These are phyloP conservation scores for Lablab purpureus DNA, from an alignment of 306 rosid species.

Conservation along the genomic window DNA sequence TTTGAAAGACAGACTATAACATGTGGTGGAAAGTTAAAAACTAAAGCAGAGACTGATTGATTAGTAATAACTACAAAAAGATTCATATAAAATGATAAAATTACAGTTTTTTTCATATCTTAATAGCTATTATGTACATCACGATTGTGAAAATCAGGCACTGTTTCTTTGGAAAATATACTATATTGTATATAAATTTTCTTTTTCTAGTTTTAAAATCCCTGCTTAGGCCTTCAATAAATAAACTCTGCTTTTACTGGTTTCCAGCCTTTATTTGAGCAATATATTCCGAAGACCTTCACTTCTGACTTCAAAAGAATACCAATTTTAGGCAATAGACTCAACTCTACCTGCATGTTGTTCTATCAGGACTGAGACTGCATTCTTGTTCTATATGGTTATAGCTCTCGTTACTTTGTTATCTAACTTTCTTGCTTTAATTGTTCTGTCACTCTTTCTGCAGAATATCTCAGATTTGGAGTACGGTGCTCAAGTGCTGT, in stretches of 20 bases:
- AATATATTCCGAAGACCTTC: background rate
- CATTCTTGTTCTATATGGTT: slow-evolving; percentile 2
- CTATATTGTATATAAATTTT: background rate
- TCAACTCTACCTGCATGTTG: slow-evolving; percentile 12
- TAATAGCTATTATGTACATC: slow-evolving; percentile 8
- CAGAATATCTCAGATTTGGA: slow-evolving; percentile 48
- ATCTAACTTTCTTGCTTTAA: slow-evolving; percentile 24
- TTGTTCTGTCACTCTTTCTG: slow-evolving; percentile 43
- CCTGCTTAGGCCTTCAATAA: background rate
- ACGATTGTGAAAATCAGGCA: slow-evolving; percentile 29
- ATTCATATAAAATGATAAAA: slow-evolving; percentile 8
- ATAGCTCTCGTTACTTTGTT: slow-evolving; percentile 32
- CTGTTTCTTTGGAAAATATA: background rate
- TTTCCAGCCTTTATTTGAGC: slow-evolving; percentile 7
- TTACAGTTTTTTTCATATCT: background rate
- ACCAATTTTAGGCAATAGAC: background rate
- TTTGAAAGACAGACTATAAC: slow-evolving; percentile 21
- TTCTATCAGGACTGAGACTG: slow-evolving; percentile 18
- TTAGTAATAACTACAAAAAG: background rate
- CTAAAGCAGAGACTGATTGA: slow-evolving; percentile 6
- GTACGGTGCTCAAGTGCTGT: background rate
- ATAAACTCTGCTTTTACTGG: background rate
- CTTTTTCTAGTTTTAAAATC: slow-evolving; percentile 5
- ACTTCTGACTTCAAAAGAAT: slow-evolving; percentile 1
- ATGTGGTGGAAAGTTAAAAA: slow-evolving; percentile 36